phyloP scores from a whole-genome alignment of 2,329 filamentous ascomycete genomes.

The Sporothrix inflata region DNA sequence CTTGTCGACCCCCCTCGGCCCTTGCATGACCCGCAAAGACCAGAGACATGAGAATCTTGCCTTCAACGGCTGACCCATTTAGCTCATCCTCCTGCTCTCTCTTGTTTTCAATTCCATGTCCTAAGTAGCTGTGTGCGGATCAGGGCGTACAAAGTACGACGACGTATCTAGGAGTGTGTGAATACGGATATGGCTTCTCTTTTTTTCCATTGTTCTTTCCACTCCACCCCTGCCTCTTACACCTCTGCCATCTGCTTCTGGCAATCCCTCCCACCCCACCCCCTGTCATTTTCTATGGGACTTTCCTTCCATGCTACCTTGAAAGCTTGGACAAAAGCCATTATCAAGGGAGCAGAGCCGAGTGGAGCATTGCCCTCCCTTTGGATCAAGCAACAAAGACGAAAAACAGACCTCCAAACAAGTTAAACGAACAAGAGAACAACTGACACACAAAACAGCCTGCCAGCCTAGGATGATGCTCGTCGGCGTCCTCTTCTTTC shows the following conservation, averaged over 20 bases:
- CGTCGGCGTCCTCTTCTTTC: not conserved
- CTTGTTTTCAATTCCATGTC: not conserved
- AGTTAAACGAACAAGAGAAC: conserved; percentile 3
- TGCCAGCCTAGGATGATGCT: no score
- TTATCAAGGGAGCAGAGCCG: conserved; percentile 28
- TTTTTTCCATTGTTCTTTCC: not conserved
- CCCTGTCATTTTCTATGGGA: conserved; percentile 8
- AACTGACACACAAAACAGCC: not conserved
- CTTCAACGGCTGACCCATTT: conserved; percentile 25
- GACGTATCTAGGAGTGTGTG: not conserved
- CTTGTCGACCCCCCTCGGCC: conserved; percentile 1
- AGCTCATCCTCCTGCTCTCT: not conserved
- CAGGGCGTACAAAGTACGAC: not conserved
- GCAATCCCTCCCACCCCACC: not conserved
- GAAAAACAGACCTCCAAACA: not conserved
- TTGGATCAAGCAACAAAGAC: conserved; percentile 11
- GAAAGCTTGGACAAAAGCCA: conserved; percentile 21
- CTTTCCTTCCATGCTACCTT: not conserved
- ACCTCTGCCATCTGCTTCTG: conserved; percentile 6
- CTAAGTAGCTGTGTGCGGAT: not conserved
- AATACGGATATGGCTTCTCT: not conserved
- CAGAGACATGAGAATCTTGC: conserved; percentile 24
- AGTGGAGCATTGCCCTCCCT: conserved; percentile 27
- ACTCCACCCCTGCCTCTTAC: not conserved
- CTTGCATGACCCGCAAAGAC: conserved; percentile 27